Percentiles rank a stretch among this genome's conserved stretches.
phyloP scores from a whole-genome alignment of 2,329 filamentous ascomycete genomes.

The Fusarium scirpi region DNA sequence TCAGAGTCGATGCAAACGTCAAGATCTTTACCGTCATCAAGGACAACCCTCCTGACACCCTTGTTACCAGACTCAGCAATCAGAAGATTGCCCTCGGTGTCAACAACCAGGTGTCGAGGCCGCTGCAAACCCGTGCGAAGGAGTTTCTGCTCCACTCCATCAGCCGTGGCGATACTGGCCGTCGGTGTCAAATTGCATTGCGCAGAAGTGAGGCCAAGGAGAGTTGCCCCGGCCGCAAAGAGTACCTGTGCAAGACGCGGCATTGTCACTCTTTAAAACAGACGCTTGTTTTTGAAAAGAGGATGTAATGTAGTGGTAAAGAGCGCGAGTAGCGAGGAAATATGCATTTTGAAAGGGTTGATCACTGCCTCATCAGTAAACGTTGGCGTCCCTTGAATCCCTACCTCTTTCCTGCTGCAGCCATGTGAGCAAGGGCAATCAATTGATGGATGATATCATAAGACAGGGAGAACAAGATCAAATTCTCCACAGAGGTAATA shows the following conservation, averaged over 20 bases:
- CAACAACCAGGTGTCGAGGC: slow-evolving; percentile 12
- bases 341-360: not conserved
- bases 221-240: not conserved
- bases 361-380: slow-evolving; percentile 7
- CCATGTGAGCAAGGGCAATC: not conserved
- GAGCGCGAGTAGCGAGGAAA: not conserved
- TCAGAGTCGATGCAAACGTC: slow-evolving; percentile 21
- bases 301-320: not conserved
- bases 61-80: slow-evolving; percentile 2
- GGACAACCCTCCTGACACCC: slow-evolving; percentile 13
- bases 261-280: not conserved
- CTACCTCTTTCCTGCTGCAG: not conserved
- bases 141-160: slow-evolving; percentile 9
- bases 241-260: slow-evolving; percentile 8
- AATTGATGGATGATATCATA: not conserved
- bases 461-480: not conserved
- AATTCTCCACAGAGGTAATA: not conserved
- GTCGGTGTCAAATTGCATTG: not conserved
- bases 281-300: rapidly evolving
- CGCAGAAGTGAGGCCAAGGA: slow-evolving; percentile 1
- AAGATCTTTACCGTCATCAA: slow-evolving; percentile 8
- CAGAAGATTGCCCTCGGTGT: slow-evolving; percentile 7
- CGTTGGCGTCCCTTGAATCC: not conserved
- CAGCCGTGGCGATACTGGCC: not conserved
- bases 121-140: not conserved